Conservation (phyloP, 2,329 filamentous ascomycete genomes). For the Cordyceps militaris region DNA sequence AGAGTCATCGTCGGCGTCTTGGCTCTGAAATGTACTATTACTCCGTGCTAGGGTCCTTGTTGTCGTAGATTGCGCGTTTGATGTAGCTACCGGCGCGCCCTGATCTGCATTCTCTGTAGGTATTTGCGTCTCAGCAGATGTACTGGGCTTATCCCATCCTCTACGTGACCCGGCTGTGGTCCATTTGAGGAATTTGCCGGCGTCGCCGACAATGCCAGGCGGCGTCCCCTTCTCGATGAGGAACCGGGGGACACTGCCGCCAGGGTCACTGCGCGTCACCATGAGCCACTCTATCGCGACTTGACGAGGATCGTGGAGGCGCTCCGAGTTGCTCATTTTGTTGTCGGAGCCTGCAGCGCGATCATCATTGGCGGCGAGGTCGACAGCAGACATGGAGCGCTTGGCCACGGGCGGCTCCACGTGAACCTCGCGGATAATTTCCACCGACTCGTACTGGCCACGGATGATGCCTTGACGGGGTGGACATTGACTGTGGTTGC, state of each 20-base stretch:
- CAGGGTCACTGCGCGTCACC: conserved; percentile 83
- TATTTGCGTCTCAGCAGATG: conserved; percentile 15
- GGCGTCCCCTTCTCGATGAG: conserved; percentile 89
- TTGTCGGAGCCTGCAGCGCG: not conserved
- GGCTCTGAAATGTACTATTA: not conserved
- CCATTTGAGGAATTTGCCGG: conserved; percentile 78
- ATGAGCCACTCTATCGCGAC: conserved; percentile 77
- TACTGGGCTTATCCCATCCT: conserved; percentile 27
- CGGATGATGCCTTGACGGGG: conserved; percentile 67
- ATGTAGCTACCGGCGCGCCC: not conserved
- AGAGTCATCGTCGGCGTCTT: conserved; percentile 22
- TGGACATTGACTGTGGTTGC: conserved; percentile 66
- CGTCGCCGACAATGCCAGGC: conserved; percentile 69
- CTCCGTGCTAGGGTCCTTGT: not conserved
- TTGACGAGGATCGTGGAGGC: conserved; percentile 25
- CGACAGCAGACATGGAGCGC: conserved; percentile 27
- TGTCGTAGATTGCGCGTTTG: not conserved
- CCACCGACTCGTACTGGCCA: conserved; percentile 84
- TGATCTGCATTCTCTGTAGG: not conserved
- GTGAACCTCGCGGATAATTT: conserved; percentile 80
- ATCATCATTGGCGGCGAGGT: conserved; percentile 18
- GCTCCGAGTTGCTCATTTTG: conserved; percentile 15
- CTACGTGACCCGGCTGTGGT: conserved; percentile 30
- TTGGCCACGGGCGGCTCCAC: conserved; percentile 34
- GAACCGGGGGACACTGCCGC: conserved; percentile 80